A percentile compares a stretch with the other conserved stretches of the same genome.
phyloP scores from a whole-genome alignment of 2,329 filamentous ascomycete species.

The Talaromyces sp. region DNA sequence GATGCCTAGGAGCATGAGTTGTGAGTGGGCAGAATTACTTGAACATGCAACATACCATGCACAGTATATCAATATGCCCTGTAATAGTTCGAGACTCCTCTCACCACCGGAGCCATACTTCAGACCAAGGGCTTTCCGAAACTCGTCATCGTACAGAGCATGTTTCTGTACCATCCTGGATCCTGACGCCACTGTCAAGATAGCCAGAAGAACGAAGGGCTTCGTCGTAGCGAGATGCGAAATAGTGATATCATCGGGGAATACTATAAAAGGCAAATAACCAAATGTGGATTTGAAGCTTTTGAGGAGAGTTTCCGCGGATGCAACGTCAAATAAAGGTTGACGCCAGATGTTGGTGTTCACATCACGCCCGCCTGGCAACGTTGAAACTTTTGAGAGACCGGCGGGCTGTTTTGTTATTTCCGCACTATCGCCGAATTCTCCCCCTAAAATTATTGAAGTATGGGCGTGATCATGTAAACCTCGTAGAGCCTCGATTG shows the following conservation, averaged over 20 bases:
- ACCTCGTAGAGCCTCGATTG: not conserved
- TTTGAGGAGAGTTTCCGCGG: constrained; percentile 13
- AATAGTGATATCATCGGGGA: not conserved
- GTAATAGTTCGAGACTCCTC: constrained; percentile 11
- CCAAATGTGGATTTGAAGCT: constrained; percentile 7
- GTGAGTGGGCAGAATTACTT: not conserved
- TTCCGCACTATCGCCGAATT: not conserved
- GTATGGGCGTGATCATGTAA: constrained; percentile 10
- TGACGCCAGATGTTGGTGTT: constrained; percentile 11
- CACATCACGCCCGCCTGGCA: not conserved
- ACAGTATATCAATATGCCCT: constrained; percentile 14
- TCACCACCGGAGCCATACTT: constrained; percentile 15
- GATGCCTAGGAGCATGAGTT: constrained; percentile 8
- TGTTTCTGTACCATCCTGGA: constrained; percentile 16
- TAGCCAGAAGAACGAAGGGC: constrained; percentile 11
- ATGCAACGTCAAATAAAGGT: constrained; percentile 16
- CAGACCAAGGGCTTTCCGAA: constrained; percentile 15
- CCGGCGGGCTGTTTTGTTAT: not conserved
- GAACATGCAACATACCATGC: constrained; percentile 3
- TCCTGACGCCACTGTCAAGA: constrained; percentile 14
- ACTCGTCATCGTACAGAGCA: constrained; percentile 16
- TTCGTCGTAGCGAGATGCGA: constrained; percentile 11
- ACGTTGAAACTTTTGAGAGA: not conserved
- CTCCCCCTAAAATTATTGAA: not conserved
- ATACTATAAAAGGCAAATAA: constrained; percentile 8